phyloP scores from a whole-genome alignment of 2,329 filamentous ascomycete species.

The Scedosporium aurantiacum region DNA sequence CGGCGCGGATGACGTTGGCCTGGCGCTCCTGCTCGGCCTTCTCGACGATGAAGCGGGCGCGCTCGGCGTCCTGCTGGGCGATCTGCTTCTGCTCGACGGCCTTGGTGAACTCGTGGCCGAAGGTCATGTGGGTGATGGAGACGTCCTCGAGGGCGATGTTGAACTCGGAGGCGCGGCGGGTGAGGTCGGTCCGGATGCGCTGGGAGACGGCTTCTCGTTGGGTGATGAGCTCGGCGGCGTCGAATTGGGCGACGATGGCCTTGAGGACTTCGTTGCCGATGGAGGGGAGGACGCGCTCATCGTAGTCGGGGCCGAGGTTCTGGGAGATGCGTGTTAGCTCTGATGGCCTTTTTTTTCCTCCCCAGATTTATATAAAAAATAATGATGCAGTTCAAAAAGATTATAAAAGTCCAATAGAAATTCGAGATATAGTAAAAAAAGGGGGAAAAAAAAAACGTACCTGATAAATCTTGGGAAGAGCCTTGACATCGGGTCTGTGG shows the following conservation, averaged over 20 bases:
- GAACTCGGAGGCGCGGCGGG: constrained; percentile 90
- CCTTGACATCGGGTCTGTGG: constrained; percentile 86
- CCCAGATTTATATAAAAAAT: too few relatives aligned
- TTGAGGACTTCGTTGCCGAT: constrained; percentile 99
- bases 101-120: constrained; percentile 96
- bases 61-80: constrained; percentile 95
- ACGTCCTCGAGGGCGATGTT: constrained; percentile 99
- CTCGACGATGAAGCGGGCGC: constrained; percentile 96
- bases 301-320: constrained; percentile 97
- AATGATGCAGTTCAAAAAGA: too few relatives aligned
- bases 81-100: constrained; percentile 99
- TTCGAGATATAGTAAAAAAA: neutral
- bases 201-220: constrained; percentile 95
- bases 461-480: constrained; percentile 96
- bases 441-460: constrained; percentile 39
- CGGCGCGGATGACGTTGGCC: constrained; percentile 94
- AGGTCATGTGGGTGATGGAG: constrained; percentile 99
- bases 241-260: constrained; percentile 96
- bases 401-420: neutral
- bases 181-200: constrained; percentile 83
- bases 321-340: constrained; percentile 23
- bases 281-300: constrained; percentile 93
- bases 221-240: constrained; percentile 96
- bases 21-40: constrained; percentile 97
- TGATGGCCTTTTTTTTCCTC: neutral